These are phyloP conservation scores for Tanacetum coccineum DNA, from an alignment of 129 eudicot genomes.

Conservation along the genomic window DNA sequence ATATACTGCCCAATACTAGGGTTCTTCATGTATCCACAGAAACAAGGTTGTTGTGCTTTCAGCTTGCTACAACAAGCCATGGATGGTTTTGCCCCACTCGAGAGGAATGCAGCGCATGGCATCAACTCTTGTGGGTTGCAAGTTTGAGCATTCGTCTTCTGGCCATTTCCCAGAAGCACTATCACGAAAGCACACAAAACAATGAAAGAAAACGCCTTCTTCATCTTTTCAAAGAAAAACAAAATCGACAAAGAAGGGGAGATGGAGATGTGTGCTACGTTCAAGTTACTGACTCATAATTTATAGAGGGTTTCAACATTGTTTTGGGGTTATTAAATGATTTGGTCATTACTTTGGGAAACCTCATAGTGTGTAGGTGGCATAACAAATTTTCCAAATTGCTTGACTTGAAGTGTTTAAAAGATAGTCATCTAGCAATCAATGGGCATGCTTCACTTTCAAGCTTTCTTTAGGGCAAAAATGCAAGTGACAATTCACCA, in stretches of 20 bases:
- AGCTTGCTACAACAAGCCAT: slow-evolving; percentile 25
- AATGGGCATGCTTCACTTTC: slow-evolving; percentile 28
- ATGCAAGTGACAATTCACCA: slow-evolving; percentile 29
- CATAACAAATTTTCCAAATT: neutral
- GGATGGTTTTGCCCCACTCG: slow-evolving; percentile 26
- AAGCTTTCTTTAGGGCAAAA: slow-evolving; percentile 31
- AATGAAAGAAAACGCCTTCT: slow-evolving; percentile 16
- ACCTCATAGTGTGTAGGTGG: slow-evolving; percentile 18
- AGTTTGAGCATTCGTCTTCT: slow-evolving; percentile 24
- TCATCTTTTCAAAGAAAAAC: slow-evolving; percentile 23
- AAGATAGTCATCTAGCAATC: slow-evolving; percentile 1
- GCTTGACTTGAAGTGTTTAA: slow-evolving; percentile 6
- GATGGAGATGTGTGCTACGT: neutral
- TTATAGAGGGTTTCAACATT: slow-evolving; percentile 1
- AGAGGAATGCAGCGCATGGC: slow-evolving; percentile 22
- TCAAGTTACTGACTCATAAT: neutral
- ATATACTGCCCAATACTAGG: slow-evolving; percentile 23
- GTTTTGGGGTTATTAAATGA: slow-evolving; percentile 7
- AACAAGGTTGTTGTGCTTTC: slow-evolving; percentile 31
- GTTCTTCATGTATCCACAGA: slow-evolving; percentile 26
- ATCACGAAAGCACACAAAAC: slow-evolving; percentile 20
- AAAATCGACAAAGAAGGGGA: neutral
- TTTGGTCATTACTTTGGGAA: slow-evolving; percentile 14
- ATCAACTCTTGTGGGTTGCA: slow-evolving; percentile 26
- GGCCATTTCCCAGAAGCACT: slow-evolving; percentile 11